Percentiles rank a stretch among this genome's conserved stretches.
phyloP scores from a whole-genome alignment of 2,329 filamentous ascomycete genomes.

The Anthostomella pinea region DNA sequence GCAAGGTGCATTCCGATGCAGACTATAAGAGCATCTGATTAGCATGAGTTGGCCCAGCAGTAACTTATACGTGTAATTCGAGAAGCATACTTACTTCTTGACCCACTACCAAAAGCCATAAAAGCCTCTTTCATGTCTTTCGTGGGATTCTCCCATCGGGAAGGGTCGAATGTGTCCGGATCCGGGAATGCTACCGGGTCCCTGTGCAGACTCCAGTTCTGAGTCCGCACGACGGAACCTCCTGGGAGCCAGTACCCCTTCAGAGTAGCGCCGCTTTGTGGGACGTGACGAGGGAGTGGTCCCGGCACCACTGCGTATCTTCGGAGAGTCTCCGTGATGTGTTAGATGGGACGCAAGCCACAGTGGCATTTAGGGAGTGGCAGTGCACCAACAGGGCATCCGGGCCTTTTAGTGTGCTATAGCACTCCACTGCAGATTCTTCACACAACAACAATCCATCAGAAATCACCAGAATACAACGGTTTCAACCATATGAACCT shows the following conservation, averaged over 20 bases:
- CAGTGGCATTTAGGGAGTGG: too few species aligned
- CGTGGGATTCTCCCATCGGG: constrained; percentile 36
- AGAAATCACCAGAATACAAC: too few species aligned
- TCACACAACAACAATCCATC: too few species aligned
- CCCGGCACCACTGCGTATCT: constrained; percentile 40
- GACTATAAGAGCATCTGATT: constrained; percentile 18
- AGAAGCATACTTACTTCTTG: constrained; percentile 36
- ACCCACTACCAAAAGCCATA: constrained; percentile 51
- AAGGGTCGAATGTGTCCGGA: constrained; percentile 35
- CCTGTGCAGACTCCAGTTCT: constrained; percentile 47
- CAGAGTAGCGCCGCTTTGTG: constrained; percentile 37
- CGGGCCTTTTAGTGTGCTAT: too few species aligned
- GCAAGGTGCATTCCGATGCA: constrained; percentile 59
- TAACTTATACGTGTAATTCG: background rate
- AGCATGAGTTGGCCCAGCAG: background rate
- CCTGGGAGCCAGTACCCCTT: constrained; percentile 38
- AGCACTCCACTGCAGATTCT: too few species aligned
- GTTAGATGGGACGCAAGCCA: too few species aligned
- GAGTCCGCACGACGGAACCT: constrained; percentile 38
- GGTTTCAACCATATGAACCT: too few species aligned
- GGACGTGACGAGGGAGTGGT: constrained; percentile 39
- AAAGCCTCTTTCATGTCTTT: constrained; percentile 45
- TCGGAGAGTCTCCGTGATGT: constrained; percentile 44
- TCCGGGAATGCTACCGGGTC: constrained; percentile 39
- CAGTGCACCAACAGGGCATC: too few species aligned